phyloP scores from a whole-genome alignment of 2,329 filamentous ascomycete genomes.

The Fusarium compactum region DNA sequence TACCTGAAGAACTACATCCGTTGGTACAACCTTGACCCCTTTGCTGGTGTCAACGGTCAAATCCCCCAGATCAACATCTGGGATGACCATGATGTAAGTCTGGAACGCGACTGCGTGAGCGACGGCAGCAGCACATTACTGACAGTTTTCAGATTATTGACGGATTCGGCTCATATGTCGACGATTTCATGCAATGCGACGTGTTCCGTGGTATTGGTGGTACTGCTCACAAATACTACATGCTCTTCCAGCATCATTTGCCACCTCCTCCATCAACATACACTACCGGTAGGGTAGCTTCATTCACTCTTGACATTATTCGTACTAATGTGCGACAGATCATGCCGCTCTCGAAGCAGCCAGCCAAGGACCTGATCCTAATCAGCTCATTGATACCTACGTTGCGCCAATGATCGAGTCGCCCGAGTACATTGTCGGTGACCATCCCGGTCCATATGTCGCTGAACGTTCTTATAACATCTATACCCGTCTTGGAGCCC shows the following conservation, averaged over 20 bases:
- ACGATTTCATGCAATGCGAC: conserved; percentile 91
- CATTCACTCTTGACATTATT: neutral
- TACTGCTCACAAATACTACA: conserved; percentile 96
- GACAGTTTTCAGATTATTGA: conserved; percentile 78
- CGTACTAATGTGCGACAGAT: conserved; percentile 40
- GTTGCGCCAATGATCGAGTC: conserved; percentile 71
- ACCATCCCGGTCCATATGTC: conserved; percentile 88
- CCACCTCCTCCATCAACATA: conserved; percentile 87
- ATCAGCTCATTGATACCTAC: conserved; percentile 79
- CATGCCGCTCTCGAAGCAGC: conserved; percentile 41
- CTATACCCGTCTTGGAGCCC: conserved; percentile 84
- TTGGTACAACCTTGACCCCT: conserved; percentile 86
- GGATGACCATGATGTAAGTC: conserved; percentile 88
- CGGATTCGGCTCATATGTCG: conserved; percentile 92
- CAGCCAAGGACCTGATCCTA: conserved; percentile 71
- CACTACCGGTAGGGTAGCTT: conserved; percentile 59
- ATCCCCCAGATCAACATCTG: conserved; percentile 98
- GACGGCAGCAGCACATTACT: conserved; percentile 4
- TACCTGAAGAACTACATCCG: conserved; percentile 91
- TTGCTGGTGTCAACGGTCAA: conserved; percentile 86
- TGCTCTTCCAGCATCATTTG: conserved; percentile 96
- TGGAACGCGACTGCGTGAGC: neutral
- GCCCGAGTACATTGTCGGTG: conserved; percentile 81
- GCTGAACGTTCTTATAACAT: conserved; percentile 87
- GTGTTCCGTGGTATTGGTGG: conserved; percentile 94